A percentile compares a stretch with the other conserved stretches of the same genome.
Evolutionary conservation across 306 rosid genomes (phyloP).

Genomic region (Cyclanthera cordifolia): DNA sequence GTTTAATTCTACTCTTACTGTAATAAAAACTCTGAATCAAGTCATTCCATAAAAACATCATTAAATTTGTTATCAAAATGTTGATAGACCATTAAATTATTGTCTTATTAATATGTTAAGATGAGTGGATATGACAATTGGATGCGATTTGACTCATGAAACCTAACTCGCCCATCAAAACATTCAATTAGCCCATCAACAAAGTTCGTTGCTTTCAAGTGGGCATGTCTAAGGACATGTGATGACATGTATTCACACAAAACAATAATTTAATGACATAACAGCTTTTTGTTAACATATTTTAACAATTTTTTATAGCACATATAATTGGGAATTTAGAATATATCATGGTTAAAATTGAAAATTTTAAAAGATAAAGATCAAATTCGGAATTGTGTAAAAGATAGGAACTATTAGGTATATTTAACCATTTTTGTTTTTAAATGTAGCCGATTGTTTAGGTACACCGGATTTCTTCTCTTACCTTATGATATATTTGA

Average conservation of each 20-base stretch:
- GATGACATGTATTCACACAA: neutral
- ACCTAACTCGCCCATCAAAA: neutral
- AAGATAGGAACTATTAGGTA: neutral
- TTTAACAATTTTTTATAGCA: neutral
- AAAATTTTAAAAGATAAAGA: neutral
- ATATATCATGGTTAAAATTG: neutral
- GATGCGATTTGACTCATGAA: neutral
- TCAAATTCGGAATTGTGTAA: neutral
- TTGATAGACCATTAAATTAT: neutral
- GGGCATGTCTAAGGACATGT: neutral
- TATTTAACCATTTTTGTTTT: neutral
- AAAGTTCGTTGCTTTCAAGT: neutral
- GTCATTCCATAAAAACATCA: neutral
- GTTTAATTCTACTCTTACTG: neutral
- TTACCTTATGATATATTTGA: constrained; percentile 19
- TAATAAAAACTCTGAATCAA: neutral
- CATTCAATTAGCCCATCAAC: neutral
- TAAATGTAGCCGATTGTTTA: neutral
- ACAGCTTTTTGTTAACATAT: neutral
- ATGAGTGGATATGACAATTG: neutral
- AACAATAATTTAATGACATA: neutral
- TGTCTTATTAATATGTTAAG: neutral
- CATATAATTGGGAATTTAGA: neutral
- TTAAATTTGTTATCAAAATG: neutral
- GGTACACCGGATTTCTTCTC: neutral